Base-by-base conservation (phyloP, 108 stramenopile species). In the Nitzschia sp. region DNA sequence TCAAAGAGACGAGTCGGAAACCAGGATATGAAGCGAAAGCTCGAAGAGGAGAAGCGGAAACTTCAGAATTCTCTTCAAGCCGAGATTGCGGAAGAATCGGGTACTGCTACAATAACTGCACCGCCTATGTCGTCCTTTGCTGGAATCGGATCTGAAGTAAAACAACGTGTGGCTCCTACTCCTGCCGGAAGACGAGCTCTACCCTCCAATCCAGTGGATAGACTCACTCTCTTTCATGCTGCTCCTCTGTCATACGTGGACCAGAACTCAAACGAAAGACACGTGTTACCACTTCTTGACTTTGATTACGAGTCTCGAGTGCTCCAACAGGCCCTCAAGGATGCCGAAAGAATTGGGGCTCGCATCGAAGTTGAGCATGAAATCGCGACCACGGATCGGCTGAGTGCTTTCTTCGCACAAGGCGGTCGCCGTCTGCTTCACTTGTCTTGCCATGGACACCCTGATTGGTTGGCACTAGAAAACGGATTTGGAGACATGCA, bases 371-470 rank as follows among this genome's bases (percentile, higher is more conserved):
- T 84, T 37, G 43, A 52, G 9, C 80, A 80, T 48, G 81, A 84
- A 17, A 69, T 69, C 22, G 83, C 83, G 43, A 87, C 86, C 37
- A 78, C 70, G 10, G 59, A 83, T 41, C 56, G 66, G 37, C 76
- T 87, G 19, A 70, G 75, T 41, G 55, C 72, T 12, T 39, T 51
- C 10, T 24, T 84, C 15, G 79, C 83, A 17, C 39, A 75, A 41
- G 73, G 51, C 0, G 51, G 53, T 15, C 15, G 65, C 25, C 34
- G 43, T 20, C 37, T 62, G 8, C 60, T 84, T 7, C 83, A 84
- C 53, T 82, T 77, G 72, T 72, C 69, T 19, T 83, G 83, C 20
- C 83, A 84, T 69, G 83, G 86, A 19, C 83, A 82, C 56, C 72
- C 69, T 21, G 41, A 79, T 21, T 70, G 66, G 20, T 54, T 84